Evolutionary conservation across 1,139 yeast species (phyloP).

Genomic region (Sugiyamaella paludigena): DNA sequence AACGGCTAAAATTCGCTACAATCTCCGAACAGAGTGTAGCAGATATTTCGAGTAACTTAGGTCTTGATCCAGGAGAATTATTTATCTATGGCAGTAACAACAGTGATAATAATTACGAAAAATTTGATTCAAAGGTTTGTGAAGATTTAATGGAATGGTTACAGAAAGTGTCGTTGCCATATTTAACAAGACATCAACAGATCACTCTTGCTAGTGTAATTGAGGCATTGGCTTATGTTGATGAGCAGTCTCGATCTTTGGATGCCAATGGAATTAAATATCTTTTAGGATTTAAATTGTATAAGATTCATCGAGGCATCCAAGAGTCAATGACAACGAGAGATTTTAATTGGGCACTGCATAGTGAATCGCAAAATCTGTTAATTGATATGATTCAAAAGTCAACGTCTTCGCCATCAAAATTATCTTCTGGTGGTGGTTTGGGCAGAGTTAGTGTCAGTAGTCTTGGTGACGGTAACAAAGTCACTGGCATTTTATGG

Average conservation of each 20-base stretch:
- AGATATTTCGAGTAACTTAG: slow-evolving; percentile 30
- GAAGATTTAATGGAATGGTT: slow-evolving; percentile 57
- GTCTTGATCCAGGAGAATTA: slow-evolving; percentile 15
- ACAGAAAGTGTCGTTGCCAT: slow-evolving; percentile 67
- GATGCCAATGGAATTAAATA: slow-evolving; percentile 76
- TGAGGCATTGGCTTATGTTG: slow-evolving; percentile 58
- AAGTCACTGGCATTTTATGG: slow-evolving; percentile 51
- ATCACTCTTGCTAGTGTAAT: slow-evolving; percentile 72
- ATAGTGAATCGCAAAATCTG: slow-evolving; percentile 73
- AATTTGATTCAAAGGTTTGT: slow-evolving; percentile 48
- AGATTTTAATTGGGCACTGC: slow-evolving; percentile 85
- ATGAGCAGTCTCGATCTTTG: slow-evolving; percentile 48
- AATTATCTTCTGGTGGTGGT: not conserved
- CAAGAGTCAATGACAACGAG: slow-evolving; percentile 63
- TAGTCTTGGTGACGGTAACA: slow-evolving; percentile 31
- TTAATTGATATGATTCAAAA: slow-evolving; percentile 56
- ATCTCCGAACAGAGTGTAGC: slow-evolving; percentile 30
- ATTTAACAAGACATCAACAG: slow-evolving; percentile 87
- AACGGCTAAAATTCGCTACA: slow-evolving; percentile 52
- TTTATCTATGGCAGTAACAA: not conserved
- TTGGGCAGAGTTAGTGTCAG: not conserved
- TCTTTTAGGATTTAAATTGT: slow-evolving; percentile 68
- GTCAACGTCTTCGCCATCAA: slow-evolving; percentile 32
- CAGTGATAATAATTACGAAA: slow-evolving; percentile 25
- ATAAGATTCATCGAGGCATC: slow-evolving; percentile 50